Conservation (phyloP, 2,329 filamentous ascomycete genomes). For the Fusarium sterilihyphosum region DNA sequence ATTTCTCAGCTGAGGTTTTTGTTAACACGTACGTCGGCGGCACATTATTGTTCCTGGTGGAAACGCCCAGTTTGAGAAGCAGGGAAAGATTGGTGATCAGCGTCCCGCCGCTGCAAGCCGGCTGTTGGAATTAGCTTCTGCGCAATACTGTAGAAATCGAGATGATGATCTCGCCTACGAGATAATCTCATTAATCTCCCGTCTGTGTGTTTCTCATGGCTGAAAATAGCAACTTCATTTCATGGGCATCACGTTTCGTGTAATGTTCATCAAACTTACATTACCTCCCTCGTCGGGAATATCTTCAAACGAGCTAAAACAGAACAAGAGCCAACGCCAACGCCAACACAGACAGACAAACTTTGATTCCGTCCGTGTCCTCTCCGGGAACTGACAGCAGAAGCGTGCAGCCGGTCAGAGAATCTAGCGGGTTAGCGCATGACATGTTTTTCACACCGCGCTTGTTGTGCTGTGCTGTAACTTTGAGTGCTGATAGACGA, state of each 20-base stretch:
- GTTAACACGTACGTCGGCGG: constrained; percentile 7
- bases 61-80: constrained; percentile 13
- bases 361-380: not conserved
- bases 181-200: constrained; percentile 25
- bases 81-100: constrained; percentile 34
- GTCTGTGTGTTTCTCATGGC: constrained; percentile 16
- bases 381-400: constrained; percentile 31
- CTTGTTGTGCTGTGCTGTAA: not conserved
- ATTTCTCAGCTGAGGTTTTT: not conserved
- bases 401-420: constrained; percentile 35
- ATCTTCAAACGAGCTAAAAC: constrained; percentile 29
- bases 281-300: constrained; percentile 13
- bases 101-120: constrained; percentile 18
- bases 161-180: constrained; percentile 31
- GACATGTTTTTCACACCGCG: constrained; percentile 19
- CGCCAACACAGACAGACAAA: not conserved
- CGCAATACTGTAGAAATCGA: not conserved
- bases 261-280: constrained; percentile 13
- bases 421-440: constrained; percentile 33
- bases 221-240: constrained; percentile 31
- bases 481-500: constrained; percentile 11
- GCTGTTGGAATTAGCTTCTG: constrained; percentile 18
- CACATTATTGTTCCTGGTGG: constrained; percentile 19
- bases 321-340: not conserved
- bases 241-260: not conserved